Evolutionary conservation across 768 basidiomycete genomes (phyloP).

Genomic region (Amylocystis lapponica): DNA sequence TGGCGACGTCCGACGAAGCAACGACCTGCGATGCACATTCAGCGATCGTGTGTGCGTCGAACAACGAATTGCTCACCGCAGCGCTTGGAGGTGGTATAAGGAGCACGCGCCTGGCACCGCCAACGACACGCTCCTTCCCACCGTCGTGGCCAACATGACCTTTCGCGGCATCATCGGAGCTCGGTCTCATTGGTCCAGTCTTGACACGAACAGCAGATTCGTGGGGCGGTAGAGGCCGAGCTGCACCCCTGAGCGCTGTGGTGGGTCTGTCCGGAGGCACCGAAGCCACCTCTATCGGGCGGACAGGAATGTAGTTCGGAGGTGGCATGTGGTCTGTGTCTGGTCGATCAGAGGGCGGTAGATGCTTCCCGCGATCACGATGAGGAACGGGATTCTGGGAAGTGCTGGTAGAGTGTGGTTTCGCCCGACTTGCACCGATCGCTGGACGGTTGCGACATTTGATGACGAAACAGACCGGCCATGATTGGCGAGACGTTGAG

Average conservation of each 20-base stretch:
- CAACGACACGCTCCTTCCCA: slow-evolving; percentile 12
- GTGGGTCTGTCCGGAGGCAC: neutral
- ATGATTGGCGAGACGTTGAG: slow-evolving; percentile 4
- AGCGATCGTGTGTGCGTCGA: too few species aligned
- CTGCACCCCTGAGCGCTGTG: neutral
- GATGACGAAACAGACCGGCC: slow-evolving; percentile 7
- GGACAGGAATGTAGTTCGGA: slow-evolving; percentile 12
- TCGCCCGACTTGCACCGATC: too few species aligned
- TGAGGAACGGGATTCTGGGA: too few species aligned
- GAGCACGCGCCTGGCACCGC: slow-evolving; percentile 19
- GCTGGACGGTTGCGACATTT: neutral
- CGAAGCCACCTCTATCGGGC: neutral
- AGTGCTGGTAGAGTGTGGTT: too few species aligned
- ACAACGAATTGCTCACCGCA: too few species aligned
- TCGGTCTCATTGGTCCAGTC: slow-evolving; percentile 3
- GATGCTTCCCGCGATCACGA: slow-evolving; percentile 6
- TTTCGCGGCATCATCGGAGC: neutral
- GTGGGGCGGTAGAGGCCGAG: neutral
- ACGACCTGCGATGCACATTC: too few species aligned
- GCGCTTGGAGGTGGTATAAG: slow-evolving; percentile 7
- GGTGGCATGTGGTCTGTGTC: slow-evolving; percentile 16
- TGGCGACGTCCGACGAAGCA: too few species aligned
- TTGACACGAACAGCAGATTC: neutral
- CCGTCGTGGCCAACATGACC: slow-evolving; percentile 1
- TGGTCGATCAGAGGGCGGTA: neutral